Evolutionary conservation across 176 grass and related monocot genomes (phyloP).

Genomic region (Themeda triandra): DNA sequence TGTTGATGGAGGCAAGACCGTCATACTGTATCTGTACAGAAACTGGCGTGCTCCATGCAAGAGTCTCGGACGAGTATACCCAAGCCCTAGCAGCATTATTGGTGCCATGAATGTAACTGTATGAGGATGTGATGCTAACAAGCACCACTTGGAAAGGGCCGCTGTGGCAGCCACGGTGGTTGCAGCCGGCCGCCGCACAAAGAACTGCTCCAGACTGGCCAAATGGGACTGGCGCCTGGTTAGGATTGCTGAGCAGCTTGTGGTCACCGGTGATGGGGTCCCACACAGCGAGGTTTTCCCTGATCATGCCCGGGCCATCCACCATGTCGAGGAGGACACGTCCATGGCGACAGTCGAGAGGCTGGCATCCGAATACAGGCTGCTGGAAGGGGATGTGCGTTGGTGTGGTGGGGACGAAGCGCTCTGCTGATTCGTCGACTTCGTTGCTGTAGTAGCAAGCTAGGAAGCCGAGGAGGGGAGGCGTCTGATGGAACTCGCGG

Average conservation of each 20-base stretch:
- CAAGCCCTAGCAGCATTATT: no score
- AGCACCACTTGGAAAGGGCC: no score
- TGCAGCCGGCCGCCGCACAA: background rate
- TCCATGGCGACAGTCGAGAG: slow-evolving; percentile 8
- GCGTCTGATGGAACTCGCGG: slow-evolving; percentile 1
- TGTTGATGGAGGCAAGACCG: no score
- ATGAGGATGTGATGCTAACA: no score
- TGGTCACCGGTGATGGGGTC: background rate
- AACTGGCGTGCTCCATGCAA: no score
- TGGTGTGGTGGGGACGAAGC: background rate
- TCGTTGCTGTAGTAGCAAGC: background rate
- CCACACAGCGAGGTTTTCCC: background rate
- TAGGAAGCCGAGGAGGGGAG: background rate
- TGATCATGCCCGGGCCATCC: no score
- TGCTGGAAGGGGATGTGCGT: background rate
- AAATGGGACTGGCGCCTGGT: accelerated
- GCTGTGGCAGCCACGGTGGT: background rate
- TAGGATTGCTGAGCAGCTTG: background rate
- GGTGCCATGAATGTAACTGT: no score
- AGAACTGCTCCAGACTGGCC: background rate
- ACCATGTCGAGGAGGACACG: no score
- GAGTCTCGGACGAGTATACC: no score
- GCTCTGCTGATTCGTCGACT: background rate
- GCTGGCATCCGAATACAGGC: background rate
- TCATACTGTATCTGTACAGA: no score